Conservation (phyloP, 495 filamentous ascomycete genomes). For the Oidiodendron maius region DNA sequence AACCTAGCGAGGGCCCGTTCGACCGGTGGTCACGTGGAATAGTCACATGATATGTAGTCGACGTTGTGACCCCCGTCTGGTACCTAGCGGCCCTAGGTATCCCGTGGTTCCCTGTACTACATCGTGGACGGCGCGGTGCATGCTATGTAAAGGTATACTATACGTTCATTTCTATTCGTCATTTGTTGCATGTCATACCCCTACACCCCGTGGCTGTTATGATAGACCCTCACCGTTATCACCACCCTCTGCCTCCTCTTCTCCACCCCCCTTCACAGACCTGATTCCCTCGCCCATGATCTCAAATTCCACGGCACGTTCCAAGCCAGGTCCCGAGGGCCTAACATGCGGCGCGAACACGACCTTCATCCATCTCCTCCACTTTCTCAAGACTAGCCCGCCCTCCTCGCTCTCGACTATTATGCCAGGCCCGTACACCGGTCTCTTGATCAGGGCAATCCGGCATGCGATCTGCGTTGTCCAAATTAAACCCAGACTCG, state of each 20-base stretch:
- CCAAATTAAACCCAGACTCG: slow-evolving; percentile 84
- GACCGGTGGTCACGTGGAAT: no score
- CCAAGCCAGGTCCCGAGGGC: slow-evolving; percentile 33
- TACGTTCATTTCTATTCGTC: no score
- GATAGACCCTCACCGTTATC: no score
- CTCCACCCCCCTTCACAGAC: slow-evolving; percentile 24
- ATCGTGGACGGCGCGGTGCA: no score
- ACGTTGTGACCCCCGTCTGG: no score
- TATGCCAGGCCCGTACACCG: slow-evolving; percentile 30
- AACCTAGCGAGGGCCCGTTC: no score
- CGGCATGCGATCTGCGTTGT: slow-evolving; percentile 78
- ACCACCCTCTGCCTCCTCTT: slow-evolving; percentile 16
- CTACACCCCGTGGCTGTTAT: no score
- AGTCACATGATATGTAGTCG: no score
- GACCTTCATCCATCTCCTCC: slow-evolving; percentile 67
- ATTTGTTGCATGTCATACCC: no score
- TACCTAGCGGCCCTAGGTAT: no score
- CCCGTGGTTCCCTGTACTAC: no score
- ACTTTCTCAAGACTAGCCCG: slow-evolving; percentile 30
- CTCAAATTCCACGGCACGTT: slow-evolving; percentile 48
- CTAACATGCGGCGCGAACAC: slow-evolving; percentile 70
- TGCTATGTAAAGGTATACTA: no score
- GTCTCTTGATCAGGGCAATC: slow-evolving; percentile 68
- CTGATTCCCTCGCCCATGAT: slow-evolving; percentile 48
- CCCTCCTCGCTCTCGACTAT: slow-evolving; percentile 24